Conservation (phyloP, 495 filamentous ascomycete genomes). For the Podospora conica region DNA sequence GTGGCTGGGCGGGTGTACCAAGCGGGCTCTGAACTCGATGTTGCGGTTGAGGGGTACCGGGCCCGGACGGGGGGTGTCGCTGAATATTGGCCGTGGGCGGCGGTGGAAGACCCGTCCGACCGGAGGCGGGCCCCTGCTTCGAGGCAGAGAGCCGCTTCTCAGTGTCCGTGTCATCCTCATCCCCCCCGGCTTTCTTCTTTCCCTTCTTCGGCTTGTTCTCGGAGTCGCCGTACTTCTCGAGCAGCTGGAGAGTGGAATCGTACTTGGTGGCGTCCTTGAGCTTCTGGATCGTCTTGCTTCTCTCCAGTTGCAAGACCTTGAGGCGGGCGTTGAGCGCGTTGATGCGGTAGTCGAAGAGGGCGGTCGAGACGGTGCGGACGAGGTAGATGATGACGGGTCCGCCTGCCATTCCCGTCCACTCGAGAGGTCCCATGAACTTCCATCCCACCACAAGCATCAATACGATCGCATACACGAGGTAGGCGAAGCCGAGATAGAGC, state of each 20-base stretch:
- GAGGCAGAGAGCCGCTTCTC: constrained; percentile 14
- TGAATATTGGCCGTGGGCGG: constrained; percentile 86
- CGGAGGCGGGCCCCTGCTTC: constrained; percentile 17
- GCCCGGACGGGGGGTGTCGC: constrained; percentile 18
- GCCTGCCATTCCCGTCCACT: constrained; percentile 70
- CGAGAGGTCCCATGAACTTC: constrained; percentile 64
- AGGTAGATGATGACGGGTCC: constrained; percentile 76
- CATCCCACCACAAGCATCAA: constrained; percentile 79
- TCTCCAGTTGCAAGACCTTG: constrained; percentile 66
- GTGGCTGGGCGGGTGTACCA: constrained; percentile 19
- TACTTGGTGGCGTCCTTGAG: constrained; percentile 92
- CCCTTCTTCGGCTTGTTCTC: constrained; percentile 41
- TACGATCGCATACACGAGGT: constrained; percentile 76
- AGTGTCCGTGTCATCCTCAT: constrained; percentile 15
- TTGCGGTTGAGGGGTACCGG: constrained; percentile 15
- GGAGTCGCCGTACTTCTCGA: constrained; percentile 85
- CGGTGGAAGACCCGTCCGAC: constrained; percentile 57
- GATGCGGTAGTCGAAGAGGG: constrained; percentile 79
- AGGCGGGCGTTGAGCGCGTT: constrained; percentile 58
- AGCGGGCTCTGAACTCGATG: constrained; percentile 15
- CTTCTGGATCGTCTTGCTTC: constrained; percentile 82
- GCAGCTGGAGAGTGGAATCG: constrained; percentile 84
- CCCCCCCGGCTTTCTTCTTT: constrained; percentile 30
- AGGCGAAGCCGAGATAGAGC: constrained; percentile 82
- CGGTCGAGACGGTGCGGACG: constrained; percentile 51